phyloP scores from a whole-genome alignment of 305 asterid genomes.

The Solanum hybrid region DNA sequence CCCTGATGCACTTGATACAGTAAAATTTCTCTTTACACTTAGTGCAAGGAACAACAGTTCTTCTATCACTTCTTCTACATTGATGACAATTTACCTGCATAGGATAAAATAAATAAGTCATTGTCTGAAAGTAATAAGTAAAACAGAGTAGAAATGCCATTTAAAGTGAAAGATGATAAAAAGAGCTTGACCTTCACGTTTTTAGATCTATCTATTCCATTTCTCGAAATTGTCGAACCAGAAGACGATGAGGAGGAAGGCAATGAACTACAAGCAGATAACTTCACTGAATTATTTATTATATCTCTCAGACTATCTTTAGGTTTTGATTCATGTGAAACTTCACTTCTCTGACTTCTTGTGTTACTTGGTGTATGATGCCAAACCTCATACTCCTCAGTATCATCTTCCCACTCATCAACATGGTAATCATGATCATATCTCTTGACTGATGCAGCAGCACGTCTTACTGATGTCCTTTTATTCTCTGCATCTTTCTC shows the following conservation, averaged over 20 bases:
- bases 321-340: conserved; percentile 13
- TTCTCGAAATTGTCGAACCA: conserved; percentile 21
- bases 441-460: conserved; percentile 27
- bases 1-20: conserved; percentile 68
- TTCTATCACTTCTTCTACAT: conserved; percentile 47
- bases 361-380: conserved; percentile 10
- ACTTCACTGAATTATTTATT: conserved; percentile 12
- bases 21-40: conserved; percentile 51
- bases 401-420: conserved; percentile 47
- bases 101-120: conserved; percentile 13
- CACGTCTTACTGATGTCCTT: conserved; percentile 28
- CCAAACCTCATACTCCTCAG: conserved; percentile 41
- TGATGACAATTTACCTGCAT: conserved; percentile 52
- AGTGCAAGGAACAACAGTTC: conserved; percentile 58
- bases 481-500: conserved; percentile 14
- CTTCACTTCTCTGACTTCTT: conserved; percentile 15
- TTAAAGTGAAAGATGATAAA: conserved; percentile 6
- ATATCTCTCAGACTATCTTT: conserved; percentile 9
- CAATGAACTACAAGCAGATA: conserved; percentile 17
- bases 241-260: conserved; percentile 27
- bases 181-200: conserved; percentile 26
- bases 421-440: conserved; percentile 20
- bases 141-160: neutral
- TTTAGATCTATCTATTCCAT: conserved; percentile 18
- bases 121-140: neutral